Base-by-base conservation (phyloP, 164 flowering plant species). In the Sedum album region DNA sequence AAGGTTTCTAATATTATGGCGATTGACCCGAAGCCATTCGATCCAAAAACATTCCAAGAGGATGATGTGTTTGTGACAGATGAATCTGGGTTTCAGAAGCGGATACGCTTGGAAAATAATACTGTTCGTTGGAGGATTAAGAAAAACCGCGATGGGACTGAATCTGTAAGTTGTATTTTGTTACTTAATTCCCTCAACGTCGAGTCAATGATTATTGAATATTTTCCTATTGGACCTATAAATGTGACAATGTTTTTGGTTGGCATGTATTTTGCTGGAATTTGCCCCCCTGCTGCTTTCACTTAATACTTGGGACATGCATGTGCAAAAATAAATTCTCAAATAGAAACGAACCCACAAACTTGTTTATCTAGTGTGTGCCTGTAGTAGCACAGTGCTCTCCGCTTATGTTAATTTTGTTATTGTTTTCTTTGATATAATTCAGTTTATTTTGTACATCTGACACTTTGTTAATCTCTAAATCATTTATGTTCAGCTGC, bases 1-100 rank as follows among this genome's bases (percentile, higher is more conserved):
- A 90, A 82, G 76, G 97, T 95, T 69, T 95, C 99, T n/a, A 95
- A 95, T 72, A 95, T 95, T 44, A 88, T 95, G 96, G 97, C 97
- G 66, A 80, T 95, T 71, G 99, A 95, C 49, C 91, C 96, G 33
- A 95, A 90, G 66, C 97, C 97, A 55, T 95, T 92, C 84, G 97
- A 95, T 81, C 96, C 97, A 8, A 86, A 90, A 81, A 86, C 96
- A 18, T 95, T 79, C 71, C 86, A 83, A 53, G 98, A 95, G 75
- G 97, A 95, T 80, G 97, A 92, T 72, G 81, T 74, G 51, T 85
- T 88, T 81, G 96, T 85, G 72, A 89, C 97, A 15, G 99, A 95
- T 80, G 99, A 92, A 78, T 90, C 97, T 80, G 99, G 99, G 67
- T 66, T 90, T 26, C 86, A 81, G 71, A 92, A 88, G 73, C 90